Evolutionary conservation across 2,329 filamentous ascomycete genomes (phyloP).

Genomic region (Chrysoporthe deuterocubensis): DNA sequence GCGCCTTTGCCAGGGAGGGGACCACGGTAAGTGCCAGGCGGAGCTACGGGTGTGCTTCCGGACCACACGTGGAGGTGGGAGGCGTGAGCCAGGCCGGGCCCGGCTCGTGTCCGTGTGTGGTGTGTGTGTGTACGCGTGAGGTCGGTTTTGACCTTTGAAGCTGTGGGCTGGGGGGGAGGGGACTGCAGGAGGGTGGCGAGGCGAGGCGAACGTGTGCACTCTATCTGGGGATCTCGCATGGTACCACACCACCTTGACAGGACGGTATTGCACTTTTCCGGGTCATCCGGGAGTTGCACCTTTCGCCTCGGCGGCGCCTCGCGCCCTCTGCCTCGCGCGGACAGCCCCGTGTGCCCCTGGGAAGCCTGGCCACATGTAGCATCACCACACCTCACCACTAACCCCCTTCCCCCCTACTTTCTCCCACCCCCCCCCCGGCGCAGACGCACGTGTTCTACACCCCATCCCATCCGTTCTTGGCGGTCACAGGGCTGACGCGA

Average conservation of each 20-base stretch:
- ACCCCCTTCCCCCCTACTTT: neutral
- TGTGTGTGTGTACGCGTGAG: neutral
- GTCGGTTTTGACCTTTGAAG: constrained; percentile 1
- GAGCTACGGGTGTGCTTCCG: too few species aligned
- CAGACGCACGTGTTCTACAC: too few species aligned
- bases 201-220: neutral
- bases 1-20: constrained; percentile 61
- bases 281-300: constrained; percentile 1
- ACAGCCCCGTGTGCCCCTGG: neutral
- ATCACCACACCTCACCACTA: neutral
- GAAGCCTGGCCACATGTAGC: neutral
- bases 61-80: too few species aligned
- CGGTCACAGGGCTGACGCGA: neutral
- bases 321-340: too few species aligned
- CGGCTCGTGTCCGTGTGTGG: too few species aligned
- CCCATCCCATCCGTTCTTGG: too few species aligned
- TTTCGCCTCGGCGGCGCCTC: neutral
- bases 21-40: constrained; percentile 41
- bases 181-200: neutral
- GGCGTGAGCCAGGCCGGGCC: too few species aligned
- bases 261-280: neutral
- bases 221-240: neutral
- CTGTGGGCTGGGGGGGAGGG: neutral
- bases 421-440: too few species aligned
- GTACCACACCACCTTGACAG: neutral